Base-by-base conservation (phyloP, 768 basidiomycete genomes). In the Pholiota microspora region DNA sequence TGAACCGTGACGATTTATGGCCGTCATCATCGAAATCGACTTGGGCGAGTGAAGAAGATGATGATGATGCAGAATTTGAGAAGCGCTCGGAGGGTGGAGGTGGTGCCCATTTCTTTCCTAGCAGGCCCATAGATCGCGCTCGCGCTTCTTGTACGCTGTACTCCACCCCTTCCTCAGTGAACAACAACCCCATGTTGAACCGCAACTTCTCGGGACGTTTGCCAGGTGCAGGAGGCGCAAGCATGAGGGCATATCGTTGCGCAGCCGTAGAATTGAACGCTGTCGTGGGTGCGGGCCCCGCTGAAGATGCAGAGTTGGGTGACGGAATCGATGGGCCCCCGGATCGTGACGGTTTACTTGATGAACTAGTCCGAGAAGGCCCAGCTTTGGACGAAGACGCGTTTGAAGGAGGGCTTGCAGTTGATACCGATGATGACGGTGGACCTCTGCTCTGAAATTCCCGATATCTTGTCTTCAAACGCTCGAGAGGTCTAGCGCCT, bases 131-230 rank as follows among this genome's bases (percentile, higher is more conserved):
- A 7, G 86, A 86, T 15, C 84, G 82, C 1, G 92, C 89, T 8
- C 92, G 78, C 31, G 85, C 86, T 76, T 93, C 95, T 64, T 90
- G 85, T 21, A 87, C 84, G 62, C 90, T 88, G 70, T 89, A 96
- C 67, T 98, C 94, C 1, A 82, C 76, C 2, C 84, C 80, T 47
- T 89, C 85, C 28, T 83, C 81, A n/a, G 86, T 91, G 62, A 86
- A 89, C 12, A 94, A 71, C 15, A 92, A 67, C 0, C 80, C 73
- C 34, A 92, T 73, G 57, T 89, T 78, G 67, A 91, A 88, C 28
- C 80, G 78, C 40, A 84, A 72, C 59, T 85, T 83, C 71, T 93
- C 89, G 4, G 82, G 86, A 15, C 85, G 85, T 64, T 83, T 88
- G 0, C 82, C 86, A 1, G 84, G 82, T 9, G 73, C 74, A 0